A percentile compares a stretch with the other conserved stretches of the same genome.
phyloP scores from a whole-genome alignment of 495 filamentous ascomycete species.

The Aspergillus ellipticus region DNA sequence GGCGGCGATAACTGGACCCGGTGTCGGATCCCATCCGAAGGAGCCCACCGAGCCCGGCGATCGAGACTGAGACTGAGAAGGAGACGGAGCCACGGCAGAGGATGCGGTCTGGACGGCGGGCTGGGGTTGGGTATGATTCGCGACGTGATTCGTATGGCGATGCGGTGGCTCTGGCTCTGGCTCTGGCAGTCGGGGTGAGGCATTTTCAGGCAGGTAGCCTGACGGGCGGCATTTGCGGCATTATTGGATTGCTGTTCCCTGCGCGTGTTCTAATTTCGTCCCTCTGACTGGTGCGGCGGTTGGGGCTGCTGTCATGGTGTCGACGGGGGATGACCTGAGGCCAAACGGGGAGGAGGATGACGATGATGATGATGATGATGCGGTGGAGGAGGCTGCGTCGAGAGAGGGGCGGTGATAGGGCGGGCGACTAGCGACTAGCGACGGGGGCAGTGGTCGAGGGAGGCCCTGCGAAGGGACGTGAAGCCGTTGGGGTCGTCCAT shows the following conservation, averaged over 20 bases:
- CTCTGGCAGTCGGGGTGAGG: constrained; percentile 4
- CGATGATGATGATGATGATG: neutral
- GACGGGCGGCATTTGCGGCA: neutral
- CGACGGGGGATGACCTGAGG: neutral
- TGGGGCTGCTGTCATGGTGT: neutral
- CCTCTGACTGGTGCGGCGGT: neutral
- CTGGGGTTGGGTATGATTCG: neutral
- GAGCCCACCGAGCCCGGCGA: neutral
- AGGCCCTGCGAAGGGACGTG: no score
- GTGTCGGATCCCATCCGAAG: constrained; percentile 3
- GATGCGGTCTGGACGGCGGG: neutral
- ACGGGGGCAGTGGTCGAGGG: no score
- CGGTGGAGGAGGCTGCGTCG: no score
- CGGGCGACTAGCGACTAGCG: no score
- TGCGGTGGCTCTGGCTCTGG: no score
- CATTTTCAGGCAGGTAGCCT: neutral
- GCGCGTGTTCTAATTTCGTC: neutral
- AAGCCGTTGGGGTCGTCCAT: no score
- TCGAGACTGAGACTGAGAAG: neutral
- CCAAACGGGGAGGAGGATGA: neutral
- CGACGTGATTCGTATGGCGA: no score
- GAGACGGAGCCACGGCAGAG: neutral
- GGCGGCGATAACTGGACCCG: neutral
- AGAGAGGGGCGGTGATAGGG: no score
- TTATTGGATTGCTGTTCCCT: neutral